Evolutionary conservation across 495 filamentous ascomycete genomes (phyloP), one percentile per base, ranked within the genome.

Genomic region (Penicillium maclennaniae): DNA sequence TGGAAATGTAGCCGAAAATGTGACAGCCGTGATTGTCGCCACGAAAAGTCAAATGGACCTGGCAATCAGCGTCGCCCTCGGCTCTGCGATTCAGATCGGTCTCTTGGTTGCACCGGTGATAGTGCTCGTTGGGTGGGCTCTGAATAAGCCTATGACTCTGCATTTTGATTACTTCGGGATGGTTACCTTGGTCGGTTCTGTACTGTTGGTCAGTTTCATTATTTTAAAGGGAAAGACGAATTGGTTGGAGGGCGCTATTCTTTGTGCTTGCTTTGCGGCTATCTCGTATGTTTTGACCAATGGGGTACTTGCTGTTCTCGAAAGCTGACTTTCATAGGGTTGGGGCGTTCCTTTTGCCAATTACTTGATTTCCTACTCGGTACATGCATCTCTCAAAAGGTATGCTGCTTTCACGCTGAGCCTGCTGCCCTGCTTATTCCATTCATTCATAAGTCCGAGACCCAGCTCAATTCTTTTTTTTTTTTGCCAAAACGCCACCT

Each of bases 91-190:
- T 23, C 23, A 23, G 5, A 23, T 23, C 23, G 23, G 23, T 23
- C 23, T 23, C 2, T 23, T 23, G 5, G 23, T 23, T 5, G 23
- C 23, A 23, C 23, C 23, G 23, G 23, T 23, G 23, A 23, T 23
- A 2, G 23, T 23, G 23, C 23, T 23, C 23, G 23, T 23, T 5
- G 23, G 23, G 23, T 23, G 23, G 34, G 42, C 23, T 0, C 19
- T 20, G 68, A 63, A 68, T 36, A 85, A 82, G 62, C 75, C 83
- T 17, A 91, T 92, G 87, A 81, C 78, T 36, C 72, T 91, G 19
- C 89, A 88, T 68, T 92, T 92, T 63, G 89, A 83, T 47, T 71
- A 88, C 28, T 92, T 91, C 65, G 88, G 91, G 73, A 90, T 88
- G 19, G 81, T 90, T 12, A 83, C 78, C 16, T 69, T 90, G 21